These are phyloP conservation scores for Ascochyta koolunga DNA, from an alignment of 2,329 filamentous ascomycete genomes.

Conservation along the genomic window DNA sequence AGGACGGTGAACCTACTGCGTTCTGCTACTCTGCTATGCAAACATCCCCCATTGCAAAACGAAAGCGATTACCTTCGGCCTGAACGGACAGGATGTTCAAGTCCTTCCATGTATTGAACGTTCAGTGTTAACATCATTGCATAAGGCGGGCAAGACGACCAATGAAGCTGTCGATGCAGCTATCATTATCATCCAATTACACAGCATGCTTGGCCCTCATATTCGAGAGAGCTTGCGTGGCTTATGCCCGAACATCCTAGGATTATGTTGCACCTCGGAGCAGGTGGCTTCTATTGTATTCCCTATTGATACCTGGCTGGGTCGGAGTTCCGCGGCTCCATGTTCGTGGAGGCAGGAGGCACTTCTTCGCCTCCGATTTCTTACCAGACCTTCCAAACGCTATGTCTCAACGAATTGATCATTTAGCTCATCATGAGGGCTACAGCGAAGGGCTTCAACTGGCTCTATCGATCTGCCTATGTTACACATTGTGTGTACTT, in stretches of 20 bases:
- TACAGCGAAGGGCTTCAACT: constrained; percentile 14
- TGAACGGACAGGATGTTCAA: background rate
- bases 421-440: background rate
- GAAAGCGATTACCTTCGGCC: background rate
- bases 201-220: background rate
- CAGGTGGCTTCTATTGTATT: background rate
- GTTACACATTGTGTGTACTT: constrained; percentile 19
- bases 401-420: background rate
- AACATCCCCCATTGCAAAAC: background rate
- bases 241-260: background rate
- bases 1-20: background rate
- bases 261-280: background rate
- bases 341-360: background rate
- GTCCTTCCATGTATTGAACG: background rate
- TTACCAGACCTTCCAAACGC: background rate
- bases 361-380: background rate
- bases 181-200: background rate
- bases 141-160: background rate
- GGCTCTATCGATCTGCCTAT: constrained; percentile 15
- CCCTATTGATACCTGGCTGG: background rate
- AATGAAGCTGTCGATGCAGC: background rate
- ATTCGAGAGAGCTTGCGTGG: background rate
- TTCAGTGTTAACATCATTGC: background rate
- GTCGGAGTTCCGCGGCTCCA: too few species aligned
- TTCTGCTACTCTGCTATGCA: background rate